A percentile compares a stretch with the other conserved stretches of the same genome.
Evolutionary conservation across 1,139 yeast genomes (phyloP).

Genomic region (Ashbya aceris): DNA sequence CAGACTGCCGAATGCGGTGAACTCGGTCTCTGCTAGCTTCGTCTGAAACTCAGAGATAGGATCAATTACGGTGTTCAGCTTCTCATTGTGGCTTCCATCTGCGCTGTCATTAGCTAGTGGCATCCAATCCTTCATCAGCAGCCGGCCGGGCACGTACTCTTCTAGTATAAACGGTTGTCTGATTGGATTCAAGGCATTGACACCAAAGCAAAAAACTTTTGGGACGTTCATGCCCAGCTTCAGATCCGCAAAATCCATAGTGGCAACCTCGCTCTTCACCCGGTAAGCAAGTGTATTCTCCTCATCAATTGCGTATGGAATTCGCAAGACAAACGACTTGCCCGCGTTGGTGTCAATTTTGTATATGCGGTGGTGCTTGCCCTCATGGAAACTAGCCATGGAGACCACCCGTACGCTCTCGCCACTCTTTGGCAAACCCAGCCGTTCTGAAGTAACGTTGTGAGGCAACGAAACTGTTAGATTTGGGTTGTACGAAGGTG

Average conservation of each 20-base stretch:
- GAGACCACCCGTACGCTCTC: constrained; percentile 50
- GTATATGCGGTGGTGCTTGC: constrained; percentile 85
- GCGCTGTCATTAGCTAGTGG: constrained; percentile 56
- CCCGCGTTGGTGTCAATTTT: constrained; percentile 55
- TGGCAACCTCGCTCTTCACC: constrained; percentile 85
- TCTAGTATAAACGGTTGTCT: constrained; percentile 68
- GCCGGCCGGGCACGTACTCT: constrained; percentile 71
- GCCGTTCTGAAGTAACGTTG: constrained; percentile 35
- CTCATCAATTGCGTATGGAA: constrained; percentile 72
- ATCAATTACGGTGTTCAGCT: constrained; percentile 46
- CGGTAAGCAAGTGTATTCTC: constrained; percentile 55
- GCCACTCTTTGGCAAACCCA: constrained; percentile 36
- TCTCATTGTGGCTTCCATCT: constrained; percentile 35
- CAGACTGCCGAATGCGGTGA: constrained; percentile 71
- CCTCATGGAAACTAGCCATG: constrained; percentile 82
- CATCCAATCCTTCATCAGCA: constrained; percentile 83
- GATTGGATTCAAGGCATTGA: constrained; percentile 50
- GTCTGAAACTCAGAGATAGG: constrained; percentile 56
- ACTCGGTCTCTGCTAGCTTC: constrained; percentile 42
- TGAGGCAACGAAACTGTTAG: constrained; percentile 40
- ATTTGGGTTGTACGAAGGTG: constrained; percentile 36
- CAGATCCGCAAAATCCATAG: constrained; percentile 65
- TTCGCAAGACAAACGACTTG: constrained; percentile 60
- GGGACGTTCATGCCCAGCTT: constrained; percentile 51
- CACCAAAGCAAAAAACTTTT: constrained; percentile 63